These are phyloP conservation scores for Neonectria hederae DNA, from an alignment of 2,329 filamentous ascomycete genomes.

Conservation along the genomic window DNA sequence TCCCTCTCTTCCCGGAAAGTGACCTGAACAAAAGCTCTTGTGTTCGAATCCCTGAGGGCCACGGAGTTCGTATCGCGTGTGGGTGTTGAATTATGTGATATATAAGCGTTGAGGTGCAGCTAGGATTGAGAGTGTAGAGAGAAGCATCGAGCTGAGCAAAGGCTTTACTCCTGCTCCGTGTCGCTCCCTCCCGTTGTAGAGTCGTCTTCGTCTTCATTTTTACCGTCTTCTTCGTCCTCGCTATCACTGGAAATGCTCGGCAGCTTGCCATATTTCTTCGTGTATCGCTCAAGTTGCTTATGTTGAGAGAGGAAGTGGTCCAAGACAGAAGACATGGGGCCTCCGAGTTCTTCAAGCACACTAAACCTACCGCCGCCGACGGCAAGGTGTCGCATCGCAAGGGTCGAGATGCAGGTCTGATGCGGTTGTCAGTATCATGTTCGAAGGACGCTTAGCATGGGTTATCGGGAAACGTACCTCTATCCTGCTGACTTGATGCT, in stretches of 20 bases:
- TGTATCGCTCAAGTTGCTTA: constrained; percentile 70
- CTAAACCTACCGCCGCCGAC: constrained; percentile 71
- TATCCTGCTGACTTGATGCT: constrained; percentile 94
- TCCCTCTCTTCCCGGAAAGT: constrained; percentile 6
- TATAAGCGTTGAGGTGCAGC: constrained; percentile 22
- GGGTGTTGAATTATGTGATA: constrained; percentile 32
- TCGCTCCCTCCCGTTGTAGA: constrained; percentile 40
- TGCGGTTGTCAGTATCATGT: constrained; percentile 34
- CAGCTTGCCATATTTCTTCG: constrained; percentile 60
- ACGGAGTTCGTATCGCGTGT: constrained; percentile 29
- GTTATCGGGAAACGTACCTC: constrained; percentile 71
- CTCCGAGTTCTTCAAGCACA: constrained; percentile 76
- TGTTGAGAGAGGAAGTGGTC: constrained; percentile 68
- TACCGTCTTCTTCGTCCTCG: constrained; percentile 37
- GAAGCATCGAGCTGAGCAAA: neutral
- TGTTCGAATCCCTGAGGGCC: constrained; percentile 25
- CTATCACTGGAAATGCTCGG: constrained; percentile 36
- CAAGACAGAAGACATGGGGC: constrained; percentile 79
- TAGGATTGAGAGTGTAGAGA: neutral
- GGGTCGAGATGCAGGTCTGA: constrained; percentile 82
- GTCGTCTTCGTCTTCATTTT: constrained; percentile 33
- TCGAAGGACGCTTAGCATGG: neutral
- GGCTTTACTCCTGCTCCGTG: constrained; percentile 41
- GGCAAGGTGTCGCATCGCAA: constrained; percentile 82
- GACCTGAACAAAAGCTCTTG: constrained; percentile 21